phyloP scores from a whole-genome alignment of 2,329 filamentous ascomycete genomes.

The Fusarium sp. region DNA sequence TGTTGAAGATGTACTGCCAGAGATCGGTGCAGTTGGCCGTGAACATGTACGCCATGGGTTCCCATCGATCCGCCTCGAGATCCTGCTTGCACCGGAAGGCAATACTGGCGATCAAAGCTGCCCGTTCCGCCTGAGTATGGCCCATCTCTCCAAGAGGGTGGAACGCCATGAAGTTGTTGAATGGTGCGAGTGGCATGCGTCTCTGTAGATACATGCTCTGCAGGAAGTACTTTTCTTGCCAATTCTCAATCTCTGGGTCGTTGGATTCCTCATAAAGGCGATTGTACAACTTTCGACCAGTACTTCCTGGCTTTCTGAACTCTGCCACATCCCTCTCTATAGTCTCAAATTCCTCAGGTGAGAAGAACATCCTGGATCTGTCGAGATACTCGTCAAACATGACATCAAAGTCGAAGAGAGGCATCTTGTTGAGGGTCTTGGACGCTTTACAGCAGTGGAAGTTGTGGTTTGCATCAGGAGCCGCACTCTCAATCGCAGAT shows the following conservation, averaged over 20 bases:
- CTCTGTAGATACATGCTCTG: conserved; percentile 26
- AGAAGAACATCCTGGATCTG: conserved; percentile 19
- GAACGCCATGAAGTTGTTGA: conserved; percentile 26
- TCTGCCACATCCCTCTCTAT: conserved; percentile 17
- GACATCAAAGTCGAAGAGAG: conserved; percentile 18
- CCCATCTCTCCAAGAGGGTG: conserved; percentile 22
- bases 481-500: background rate
- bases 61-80: conserved; percentile 23
- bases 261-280: conserved; percentile 14
- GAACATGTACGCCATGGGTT: conserved; percentile 21
- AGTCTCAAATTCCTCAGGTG: conserved; percentile 13
- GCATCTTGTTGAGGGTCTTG: conserved; percentile 18
- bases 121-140: conserved; percentile 26
- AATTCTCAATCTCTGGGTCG: conserved; percentile 23
- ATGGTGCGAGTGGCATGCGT: conserved; percentile 24
- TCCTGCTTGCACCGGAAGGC: conserved; percentile 26
- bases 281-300: conserved; percentile 21
- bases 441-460: conserved; percentile 22
- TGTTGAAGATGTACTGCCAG: conserved; percentile 24
- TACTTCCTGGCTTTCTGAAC: conserved; percentile 13
- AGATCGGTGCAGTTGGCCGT: conserved; percentile 23
- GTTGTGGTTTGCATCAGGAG: conserved; percentile 9
- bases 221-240: conserved; percentile 21
- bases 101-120: conserved; percentile 26
- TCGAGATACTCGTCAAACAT: conserved; percentile 25